Percentiles rank a stretch among this genome's conserved stretches.
These are phyloP conservation scores for Ichthyophthirius multifiliis DNA, from an alignment of 169 alveolate species.

Conservation along the genomic window DNA sequence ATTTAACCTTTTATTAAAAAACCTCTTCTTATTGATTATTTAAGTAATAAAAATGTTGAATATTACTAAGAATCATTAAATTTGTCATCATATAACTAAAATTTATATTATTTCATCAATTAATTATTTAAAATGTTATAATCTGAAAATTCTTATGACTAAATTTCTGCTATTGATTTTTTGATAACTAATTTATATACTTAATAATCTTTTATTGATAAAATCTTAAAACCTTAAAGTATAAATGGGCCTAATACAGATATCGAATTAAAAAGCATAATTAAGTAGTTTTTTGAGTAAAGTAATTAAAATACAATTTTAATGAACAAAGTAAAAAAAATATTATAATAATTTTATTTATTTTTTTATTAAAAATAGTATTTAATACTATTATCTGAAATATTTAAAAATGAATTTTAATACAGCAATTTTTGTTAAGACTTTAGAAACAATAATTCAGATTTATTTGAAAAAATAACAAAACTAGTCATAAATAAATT, in stretches of 20 bases:
- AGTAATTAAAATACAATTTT: not conserved
- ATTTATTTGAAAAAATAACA: not conserved
- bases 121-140: not conserved
- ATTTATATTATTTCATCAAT: not conserved
- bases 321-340: not conserved
- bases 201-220: not conserved
- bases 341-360: not conserved
- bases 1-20: not conserved
- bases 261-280: not conserved
- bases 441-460: not conserved
- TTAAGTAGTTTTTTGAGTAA: not conserved
- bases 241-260: not conserved
- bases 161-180: not conserved
- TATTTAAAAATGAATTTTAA: not conserved
- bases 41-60: not conserved
- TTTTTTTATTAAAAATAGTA: not conserved
- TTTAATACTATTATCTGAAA: not conserved
- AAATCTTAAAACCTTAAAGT: not conserved
- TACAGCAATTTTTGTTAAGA: not conserved
- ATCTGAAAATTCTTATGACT: not conserved
- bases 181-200: not conserved
- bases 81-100: not conserved
- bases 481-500: not conserved
- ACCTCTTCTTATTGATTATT: not conserved
- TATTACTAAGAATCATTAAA: not conserved